phyloP scores from a whole-genome alignment of 2,329 filamentous ascomycete species.

The Hypoxylon rubiginosum region DNA sequence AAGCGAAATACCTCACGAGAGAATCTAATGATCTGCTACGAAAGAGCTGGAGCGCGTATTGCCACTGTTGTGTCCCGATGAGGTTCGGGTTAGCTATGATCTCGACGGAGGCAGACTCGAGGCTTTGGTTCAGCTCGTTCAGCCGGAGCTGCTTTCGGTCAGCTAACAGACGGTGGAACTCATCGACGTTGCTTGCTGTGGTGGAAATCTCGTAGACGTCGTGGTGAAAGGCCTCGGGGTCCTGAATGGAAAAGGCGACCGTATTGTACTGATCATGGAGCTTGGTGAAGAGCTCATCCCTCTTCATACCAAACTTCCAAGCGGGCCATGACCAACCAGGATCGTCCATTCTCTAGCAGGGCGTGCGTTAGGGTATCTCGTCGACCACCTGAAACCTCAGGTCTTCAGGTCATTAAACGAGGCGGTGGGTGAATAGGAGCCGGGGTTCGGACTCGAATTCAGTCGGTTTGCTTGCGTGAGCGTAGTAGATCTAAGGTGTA shows the following conservation, averaged over 20 bases:
- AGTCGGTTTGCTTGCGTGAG: slow-evolving; percentile 18
- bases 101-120: slow-evolving; percentile 70
- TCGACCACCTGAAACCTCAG: slow-evolving; percentile 19
- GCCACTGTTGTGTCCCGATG: slow-evolving; percentile 71
- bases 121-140: slow-evolving; percentile 66
- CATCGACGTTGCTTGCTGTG: slow-evolving; percentile 62
- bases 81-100: slow-evolving; percentile 72
- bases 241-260: slow-evolving; percentile 67
- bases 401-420: slow-evolving; percentile 5
- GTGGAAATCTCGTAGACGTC: slow-evolving; percentile 71
- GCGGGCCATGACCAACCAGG: slow-evolving; percentile 67
- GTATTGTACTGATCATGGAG: slow-evolving; percentile 73
- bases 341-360: slow-evolving; percentile 65
- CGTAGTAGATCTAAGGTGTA: slow-evolving; percentile 28
- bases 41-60: slow-evolving; percentile 70
- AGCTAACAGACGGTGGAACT: slow-evolving; percentile 68
- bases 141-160: slow-evolving; percentile 67
- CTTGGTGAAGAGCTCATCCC: slow-evolving; percentile 68
- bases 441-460: slow-evolving; percentile 10
- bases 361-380: slow-evolving; percentile 6
- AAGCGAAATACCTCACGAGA: slow-evolving; percentile 71
- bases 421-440: slow-evolving; percentile 3
- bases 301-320: slow-evolving; percentile 75
- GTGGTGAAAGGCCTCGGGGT: slow-evolving; percentile 72
- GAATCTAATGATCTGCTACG: slow-evolving; percentile 71